These are phyloP conservation scores for Chlorella sp. DNA, from an alignment of 139 green algal species.

Conservation along the genomic window DNA sequence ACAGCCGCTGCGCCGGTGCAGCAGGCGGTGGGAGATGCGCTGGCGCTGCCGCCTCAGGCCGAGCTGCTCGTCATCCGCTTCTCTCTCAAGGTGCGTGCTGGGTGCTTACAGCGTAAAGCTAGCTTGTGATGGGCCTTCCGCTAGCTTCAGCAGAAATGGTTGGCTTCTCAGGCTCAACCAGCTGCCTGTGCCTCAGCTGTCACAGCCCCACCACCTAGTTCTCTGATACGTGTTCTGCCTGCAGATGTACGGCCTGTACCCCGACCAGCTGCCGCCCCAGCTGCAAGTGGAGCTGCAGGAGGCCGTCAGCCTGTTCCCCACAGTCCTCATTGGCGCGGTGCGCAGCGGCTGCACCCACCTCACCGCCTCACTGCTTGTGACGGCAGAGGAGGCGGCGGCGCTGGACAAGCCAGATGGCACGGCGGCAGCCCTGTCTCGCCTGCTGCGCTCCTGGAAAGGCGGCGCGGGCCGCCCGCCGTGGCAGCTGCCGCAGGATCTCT, in stretches of 20 bases:
- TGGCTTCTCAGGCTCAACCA: neutral
- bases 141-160: neutral
- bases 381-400: neutral
- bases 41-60: neutral
- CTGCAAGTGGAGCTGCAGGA: constrained; percentile 2
- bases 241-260: constrained; percentile 18
- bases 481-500: neutral
- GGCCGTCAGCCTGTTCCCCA: neutral
- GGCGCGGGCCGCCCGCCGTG: neutral
- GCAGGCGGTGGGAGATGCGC: neutral
- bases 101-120: neutral
- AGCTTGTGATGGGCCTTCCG: neutral
- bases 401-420: neutral
- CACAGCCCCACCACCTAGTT: neutral
- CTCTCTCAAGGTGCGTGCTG: constrained; percentile 4
- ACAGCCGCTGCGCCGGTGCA: neutral
- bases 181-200: neutral
- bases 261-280: constrained; percentile 11
- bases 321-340: neutral
- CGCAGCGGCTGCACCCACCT: constrained; percentile 16
- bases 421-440: neutral
- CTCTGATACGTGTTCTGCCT: neutral
- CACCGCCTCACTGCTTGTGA: neutral
- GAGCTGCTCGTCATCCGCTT: neutral
- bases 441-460: neutral